phyloP scores from a whole-genome alignment of 2,329 filamentous ascomycete genomes.

The Hymenoscyphus occultus region DNA sequence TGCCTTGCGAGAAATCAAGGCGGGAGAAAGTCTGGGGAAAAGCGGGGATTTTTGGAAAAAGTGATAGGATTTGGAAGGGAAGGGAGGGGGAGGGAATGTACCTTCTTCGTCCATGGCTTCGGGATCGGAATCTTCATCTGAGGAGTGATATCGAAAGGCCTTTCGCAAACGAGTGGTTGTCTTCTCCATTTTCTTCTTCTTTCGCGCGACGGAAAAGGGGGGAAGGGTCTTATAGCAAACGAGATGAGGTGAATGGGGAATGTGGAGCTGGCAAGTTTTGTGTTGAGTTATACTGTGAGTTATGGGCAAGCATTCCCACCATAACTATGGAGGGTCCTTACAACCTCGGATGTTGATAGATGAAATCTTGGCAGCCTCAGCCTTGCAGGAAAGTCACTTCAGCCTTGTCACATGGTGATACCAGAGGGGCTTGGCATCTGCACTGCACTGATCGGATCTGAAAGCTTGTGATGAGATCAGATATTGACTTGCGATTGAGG shows the following conservation, averaged over 20 bases:
- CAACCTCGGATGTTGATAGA: background rate
- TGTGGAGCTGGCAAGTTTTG: background rate
- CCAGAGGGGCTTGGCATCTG: conserved; percentile 1
- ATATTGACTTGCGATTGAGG: background rate
- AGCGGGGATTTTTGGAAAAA: background rate
- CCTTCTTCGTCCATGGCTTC: conserved; percentile 75
- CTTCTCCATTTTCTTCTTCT: conserved; percentile 28
- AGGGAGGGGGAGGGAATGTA: conserved; percentile 33
- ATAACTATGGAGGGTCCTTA: too few species aligned
- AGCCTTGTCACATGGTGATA: conserved; percentile 12
- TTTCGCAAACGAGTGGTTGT: conserved; percentile 63
- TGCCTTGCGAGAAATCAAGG: too few species aligned
- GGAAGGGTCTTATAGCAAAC: background rate
- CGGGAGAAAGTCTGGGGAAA: background rate
- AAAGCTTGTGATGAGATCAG: background rate
- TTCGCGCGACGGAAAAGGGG: background rate
- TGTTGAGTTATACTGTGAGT: background rate
- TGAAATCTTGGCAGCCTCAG: background rate
- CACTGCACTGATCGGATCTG: background rate
- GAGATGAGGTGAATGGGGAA: background rate
- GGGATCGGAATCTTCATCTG: conserved; percentile 49
- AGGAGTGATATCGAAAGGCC: conserved; percentile 67
- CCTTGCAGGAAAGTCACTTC: background rate
- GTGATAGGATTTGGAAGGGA: too few species aligned
- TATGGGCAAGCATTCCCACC: background rate